Base-by-base conservation (phyloP, 306 rosid species). In the Dalbergia cochinchinensis region DNA sequence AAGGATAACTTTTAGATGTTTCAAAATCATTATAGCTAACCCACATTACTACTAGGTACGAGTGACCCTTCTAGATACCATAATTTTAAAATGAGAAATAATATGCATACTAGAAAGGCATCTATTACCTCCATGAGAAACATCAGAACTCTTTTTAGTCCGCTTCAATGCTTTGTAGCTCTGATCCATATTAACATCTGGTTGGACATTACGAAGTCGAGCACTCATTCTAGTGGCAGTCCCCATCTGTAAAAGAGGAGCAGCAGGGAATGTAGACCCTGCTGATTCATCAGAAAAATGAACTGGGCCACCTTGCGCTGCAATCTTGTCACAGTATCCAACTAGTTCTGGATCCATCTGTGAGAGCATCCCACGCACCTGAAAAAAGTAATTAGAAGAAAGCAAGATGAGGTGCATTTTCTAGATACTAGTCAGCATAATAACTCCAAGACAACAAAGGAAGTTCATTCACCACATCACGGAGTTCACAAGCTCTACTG, bases 321-420 rank as follows among this genome's bases (percentile, higher is more conserved):
- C 90, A 82, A 95, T 89, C 91, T 92, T 92, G 81, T 95, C 99
- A 58, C 99, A 95, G 80, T 80, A 90, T 67, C 90, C 91, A 81
- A 85, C 84, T 78, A 95, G 86, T 15, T 97, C 98, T 41, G 94
- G 98, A 84, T 95, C 99, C 95, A 95, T 95, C 85, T 95, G 99
- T 61, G 99, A 85, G 67, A 95, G 90, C 99, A 95, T 95, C 54
- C 99, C 99, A 13, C 90, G 90, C 79, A 95, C 99, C 99, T 92
- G 84, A 50, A 66, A 63, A 70, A 63, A 60, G 64, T 4, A 18
- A 54, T 4, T 33, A 59, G 34, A 15, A 70, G 59, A 55, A 69
- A 65, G 75, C 35, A 76, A 63, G 73, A 54, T 64, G 20, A 74
- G 50, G 34, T 34, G n/a, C 19, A 42, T 48, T 84, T 84, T 80